Evolutionary conservation across 441 rosid genomes (phyloP).

Genomic region (Gossypium laxum): DNA sequence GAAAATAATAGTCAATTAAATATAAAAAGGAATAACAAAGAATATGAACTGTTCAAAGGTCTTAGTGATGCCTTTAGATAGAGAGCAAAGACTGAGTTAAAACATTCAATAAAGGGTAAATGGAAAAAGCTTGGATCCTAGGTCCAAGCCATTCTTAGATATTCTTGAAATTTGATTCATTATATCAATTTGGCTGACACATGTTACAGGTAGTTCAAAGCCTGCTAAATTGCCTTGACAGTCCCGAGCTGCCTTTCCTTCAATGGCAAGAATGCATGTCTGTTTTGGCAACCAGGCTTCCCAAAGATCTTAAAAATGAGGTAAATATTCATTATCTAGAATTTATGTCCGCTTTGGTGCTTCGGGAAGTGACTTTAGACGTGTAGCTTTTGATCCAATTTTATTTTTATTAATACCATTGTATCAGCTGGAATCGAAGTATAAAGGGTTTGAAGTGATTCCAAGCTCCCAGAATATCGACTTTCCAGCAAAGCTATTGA

Average conservation of each 20-base stretch:
- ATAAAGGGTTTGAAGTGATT: conserved; percentile 52
- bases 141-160: too few species aligned
- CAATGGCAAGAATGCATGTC: conserved; percentile 99
- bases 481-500: conserved; percentile 83
- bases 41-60: too few species aligned
- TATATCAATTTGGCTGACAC: conserved; percentile 14
- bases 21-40: conserved; percentile 53
- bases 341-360: conserved; percentile 12
- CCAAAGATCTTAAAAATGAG: conserved; percentile 80
- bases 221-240: conserved; percentile 86
- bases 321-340: conserved; percentile 27
- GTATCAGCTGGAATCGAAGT: conserved; percentile 75
- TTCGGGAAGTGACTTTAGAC: conserved; percentile 12
- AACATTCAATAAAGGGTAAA: too few species aligned
- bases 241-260: conserved; percentile 96
- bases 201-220: conserved; percentile 71
- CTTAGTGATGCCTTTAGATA: too few species aligned
- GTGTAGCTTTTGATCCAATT: conserved; percentile 16
- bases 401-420: conserved; percentile 5
- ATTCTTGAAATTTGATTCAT: conserved; percentile 10
- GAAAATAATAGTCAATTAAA: conserved; percentile 40
- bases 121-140: too few species aligned
- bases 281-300: conserved; percentile 85
- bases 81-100: too few species aligned
- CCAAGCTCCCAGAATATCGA: conserved; percentile 58